Conservation (phyloP, 202 grass and related monocot species). For the Setaria italica region DNA sequence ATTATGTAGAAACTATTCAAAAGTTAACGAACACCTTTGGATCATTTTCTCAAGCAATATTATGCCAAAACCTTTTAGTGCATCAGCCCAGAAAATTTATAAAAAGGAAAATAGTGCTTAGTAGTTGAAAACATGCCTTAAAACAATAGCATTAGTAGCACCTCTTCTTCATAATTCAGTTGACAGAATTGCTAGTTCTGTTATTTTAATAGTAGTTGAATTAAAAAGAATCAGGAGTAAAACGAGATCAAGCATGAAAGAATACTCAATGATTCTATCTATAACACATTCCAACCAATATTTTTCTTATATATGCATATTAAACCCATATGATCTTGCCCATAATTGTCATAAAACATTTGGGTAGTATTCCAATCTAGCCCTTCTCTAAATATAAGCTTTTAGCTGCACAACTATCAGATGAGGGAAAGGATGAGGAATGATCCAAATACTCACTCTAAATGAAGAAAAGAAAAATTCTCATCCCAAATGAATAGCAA, state of each 20-base stretch:
- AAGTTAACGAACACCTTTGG: constrained; percentile 20
- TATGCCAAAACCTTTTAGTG: constrained; percentile 26
- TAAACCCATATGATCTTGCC: constrained; percentile 3
- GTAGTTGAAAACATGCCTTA: constrained; percentile 3
- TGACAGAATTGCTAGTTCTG: background rate
- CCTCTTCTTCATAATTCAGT: background rate
- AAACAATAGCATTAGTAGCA: constrained; percentile 15
- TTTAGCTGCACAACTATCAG: background rate
- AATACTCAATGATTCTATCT: constrained; percentile 14
- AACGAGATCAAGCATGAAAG: constrained; percentile 15
- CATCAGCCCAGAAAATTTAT: constrained; percentile 37
- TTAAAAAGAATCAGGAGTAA: background rate
- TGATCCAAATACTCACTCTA: constrained; percentile 4
- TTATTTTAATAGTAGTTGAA: constrained; percentile 3
- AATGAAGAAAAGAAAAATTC: constrained; percentile 8
- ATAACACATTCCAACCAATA: background rate
- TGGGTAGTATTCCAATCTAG: background rate
- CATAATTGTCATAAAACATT: background rate
- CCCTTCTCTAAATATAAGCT: background rate
- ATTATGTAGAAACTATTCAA: constrained; percentile 21
- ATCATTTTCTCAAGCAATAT: constrained; percentile 27
- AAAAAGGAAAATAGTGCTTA: constrained; percentile 3
- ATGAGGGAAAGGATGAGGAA: background rate
- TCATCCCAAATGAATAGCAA: background rate
- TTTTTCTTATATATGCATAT: background rate